These are phyloP conservation scores for Dryas octopetala DNA, from an alignment of 306 rosid species.

Conservation along the genomic window DNA sequence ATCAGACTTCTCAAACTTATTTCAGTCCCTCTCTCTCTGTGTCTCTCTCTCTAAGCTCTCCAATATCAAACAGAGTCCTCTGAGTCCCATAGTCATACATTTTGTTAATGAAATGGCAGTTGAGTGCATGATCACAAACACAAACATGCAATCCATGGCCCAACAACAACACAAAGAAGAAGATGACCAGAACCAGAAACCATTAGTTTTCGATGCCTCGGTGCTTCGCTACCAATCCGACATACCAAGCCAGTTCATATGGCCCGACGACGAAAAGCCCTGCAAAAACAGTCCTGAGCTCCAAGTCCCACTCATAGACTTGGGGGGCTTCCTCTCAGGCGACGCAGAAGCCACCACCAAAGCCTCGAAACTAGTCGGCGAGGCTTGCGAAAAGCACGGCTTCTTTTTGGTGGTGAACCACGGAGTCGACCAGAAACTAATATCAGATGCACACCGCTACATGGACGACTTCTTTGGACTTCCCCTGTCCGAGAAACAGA, in stretches of 20 bases:
- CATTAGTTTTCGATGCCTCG: conserved; percentile 72
- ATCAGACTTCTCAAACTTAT: conserved; percentile 47
- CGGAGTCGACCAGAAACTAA: conserved; percentile 53
- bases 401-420: conserved; percentile 87
- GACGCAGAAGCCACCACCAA: conserved; percentile 45
- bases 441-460: conserved; percentile 59
- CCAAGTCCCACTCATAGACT: conserved; percentile 62
- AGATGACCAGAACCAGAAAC: conserved; percentile 12
- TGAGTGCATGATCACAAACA: conserved; percentile 39
- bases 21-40: conserved; percentile 19
- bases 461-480: conserved; percentile 69
- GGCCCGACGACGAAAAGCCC: conserved; percentile 93
- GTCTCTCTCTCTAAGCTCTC: background rate
- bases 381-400: conserved; percentile 81
- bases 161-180: conserved; percentile 25
- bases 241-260: conserved; percentile 77
- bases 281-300: conserved; percentile 50
- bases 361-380: conserved; percentile 56
- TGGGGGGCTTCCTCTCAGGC: conserved; percentile 57
- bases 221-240: conserved; percentile 41
- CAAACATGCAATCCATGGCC: conserved; percentile 37
- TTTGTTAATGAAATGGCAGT: conserved; percentile 58
- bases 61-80: background rate
- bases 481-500: conserved; percentile 74
- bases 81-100: conserved; percentile 5